phyloP scores from a whole-genome alignment of 345 rosid genomes.

The Tarenaya hassleriana region DNA sequence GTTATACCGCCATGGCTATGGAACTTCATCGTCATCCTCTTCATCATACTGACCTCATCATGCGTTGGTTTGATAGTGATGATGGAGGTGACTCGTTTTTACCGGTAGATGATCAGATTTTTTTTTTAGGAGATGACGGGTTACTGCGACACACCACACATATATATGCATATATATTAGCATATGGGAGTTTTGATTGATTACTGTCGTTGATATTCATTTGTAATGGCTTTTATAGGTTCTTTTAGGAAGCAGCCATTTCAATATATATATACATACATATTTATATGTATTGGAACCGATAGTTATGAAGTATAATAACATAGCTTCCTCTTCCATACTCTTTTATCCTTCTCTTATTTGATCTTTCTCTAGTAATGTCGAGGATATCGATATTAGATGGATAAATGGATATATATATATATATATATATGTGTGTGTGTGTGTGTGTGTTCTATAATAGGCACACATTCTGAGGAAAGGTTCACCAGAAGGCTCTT shows the following conservation, averaged over 20 bases:
- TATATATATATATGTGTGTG: too few species aligned
- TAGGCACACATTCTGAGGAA: too few species aligned
- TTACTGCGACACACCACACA: slow-evolving; percentile 18
- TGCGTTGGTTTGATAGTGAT: slow-evolving; percentile 12
- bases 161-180: slow-evolving; percentile 10
- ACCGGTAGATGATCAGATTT: slow-evolving; percentile 16
- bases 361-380: too few species aligned
- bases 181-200: slow-evolving; percentile 15
- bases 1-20: slow-evolving; percentile 40
- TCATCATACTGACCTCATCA: slow-evolving; percentile 25
- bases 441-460: too few species aligned
- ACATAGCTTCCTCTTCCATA: background rate
- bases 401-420: too few species aligned
- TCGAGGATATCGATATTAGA: too few species aligned
- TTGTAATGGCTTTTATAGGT: slow-evolving; percentile 25
- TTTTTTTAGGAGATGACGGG: slow-evolving; percentile 16
- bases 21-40: slow-evolving; percentile 14
- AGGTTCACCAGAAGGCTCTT: too few species aligned
- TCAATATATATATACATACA: background rate
- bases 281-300: slow-evolving; percentile 12
- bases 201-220: slow-evolving; percentile 20
- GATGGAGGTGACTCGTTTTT: slow-evolving; percentile 16
- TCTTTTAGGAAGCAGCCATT: slow-evolving; percentile 26
- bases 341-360: too few species aligned
- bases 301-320: slow-evolving; percentile 8